Conservation (phyloP, 2,329 filamentous ascomycete genomes). For the Annulohypoxylon truncatum region DNA sequence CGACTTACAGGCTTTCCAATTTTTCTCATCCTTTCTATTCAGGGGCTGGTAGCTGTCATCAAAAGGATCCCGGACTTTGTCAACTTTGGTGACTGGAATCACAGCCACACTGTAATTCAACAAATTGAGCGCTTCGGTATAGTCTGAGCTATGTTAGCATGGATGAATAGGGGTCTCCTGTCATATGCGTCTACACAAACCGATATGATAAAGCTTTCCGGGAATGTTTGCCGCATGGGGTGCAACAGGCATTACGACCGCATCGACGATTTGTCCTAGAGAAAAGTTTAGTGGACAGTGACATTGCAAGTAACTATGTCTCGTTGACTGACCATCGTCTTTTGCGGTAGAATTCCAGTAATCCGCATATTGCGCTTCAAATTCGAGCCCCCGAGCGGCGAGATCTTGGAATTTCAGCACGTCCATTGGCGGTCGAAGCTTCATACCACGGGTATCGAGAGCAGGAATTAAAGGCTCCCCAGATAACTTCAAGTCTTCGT, state of each 20-base stretch:
- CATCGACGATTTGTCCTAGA: slow-evolving; percentile 64
- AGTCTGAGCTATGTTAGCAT: slow-evolving; percentile 40
- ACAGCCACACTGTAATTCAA: slow-evolving; percentile 66
- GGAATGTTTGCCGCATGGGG: slow-evolving; percentile 62
- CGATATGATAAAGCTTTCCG: slow-evolving; percentile 56
- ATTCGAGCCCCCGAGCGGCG: slow-evolving; percentile 43
- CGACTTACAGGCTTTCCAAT: slow-evolving; percentile 62
- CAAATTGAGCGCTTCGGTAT: slow-evolving; percentile 60
- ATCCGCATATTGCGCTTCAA: slow-evolving; percentile 69
- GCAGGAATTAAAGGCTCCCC: slow-evolving; percentile 65
- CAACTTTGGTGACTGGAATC: slow-evolving; percentile 66
- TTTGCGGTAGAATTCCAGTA: slow-evolving; percentile 70
- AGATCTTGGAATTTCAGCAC: slow-evolving; percentile 52
- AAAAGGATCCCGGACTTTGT: slow-evolving; percentile 61
- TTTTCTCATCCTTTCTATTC: slow-evolving; percentile 56
- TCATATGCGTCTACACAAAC: slow-evolving; percentile 22
- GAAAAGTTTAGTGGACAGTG: background rate
- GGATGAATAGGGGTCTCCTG: background rate
- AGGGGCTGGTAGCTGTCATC: slow-evolving; percentile 54
- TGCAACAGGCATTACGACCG: slow-evolving; percentile 62
- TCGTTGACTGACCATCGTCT: slow-evolving; percentile 55
- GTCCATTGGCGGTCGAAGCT: slow-evolving; percentile 28
- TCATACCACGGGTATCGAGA: slow-evolving; percentile 18
- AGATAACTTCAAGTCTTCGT: slow-evolving; percentile 52
- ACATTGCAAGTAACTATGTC: slow-evolving; percentile 2